These are phyloP conservation scores for Elsinoe ampelina DNA, from an alignment of 2,329 filamentous ascomycete species.

Conservation along the genomic window DNA sequence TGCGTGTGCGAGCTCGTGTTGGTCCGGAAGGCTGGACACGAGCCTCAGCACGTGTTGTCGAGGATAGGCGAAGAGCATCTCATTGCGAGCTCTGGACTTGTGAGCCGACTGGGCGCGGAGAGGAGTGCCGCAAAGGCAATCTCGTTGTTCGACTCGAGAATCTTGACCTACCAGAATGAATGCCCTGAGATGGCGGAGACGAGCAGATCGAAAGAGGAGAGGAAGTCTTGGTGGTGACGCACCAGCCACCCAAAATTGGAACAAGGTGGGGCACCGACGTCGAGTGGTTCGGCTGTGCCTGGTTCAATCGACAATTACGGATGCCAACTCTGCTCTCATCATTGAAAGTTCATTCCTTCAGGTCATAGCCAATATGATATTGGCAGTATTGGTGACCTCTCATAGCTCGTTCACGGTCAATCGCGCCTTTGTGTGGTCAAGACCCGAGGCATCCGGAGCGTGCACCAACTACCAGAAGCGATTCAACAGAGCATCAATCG, in stretches of 20 bases:
- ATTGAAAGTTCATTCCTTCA: not conserved
- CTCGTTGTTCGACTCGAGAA: not conserved
- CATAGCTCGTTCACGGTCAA: not conserved
- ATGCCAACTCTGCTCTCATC: too few relatives aligned
- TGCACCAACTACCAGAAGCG: not conserved
- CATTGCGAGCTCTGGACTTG: not conserved
- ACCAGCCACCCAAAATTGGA: slow-evolving; percentile 7
- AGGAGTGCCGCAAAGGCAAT: not conserved
- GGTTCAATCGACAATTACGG: not conserved
- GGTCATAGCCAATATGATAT: slow-evolving; percentile 9
- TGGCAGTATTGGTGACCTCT: not conserved
- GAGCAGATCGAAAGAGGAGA: not conserved
- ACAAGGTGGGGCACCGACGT: not conserved
- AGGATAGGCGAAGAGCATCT: not conserved
- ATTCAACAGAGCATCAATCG: not conserved
- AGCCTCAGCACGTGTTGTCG: not conserved
- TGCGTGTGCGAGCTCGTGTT: not conserved
- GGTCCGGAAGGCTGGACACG: not conserved
- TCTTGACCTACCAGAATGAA: not conserved
- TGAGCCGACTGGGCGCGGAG: not conserved
- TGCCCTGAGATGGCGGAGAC: not conserved
- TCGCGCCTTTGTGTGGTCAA: not conserved
- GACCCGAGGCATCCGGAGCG: not conserved
- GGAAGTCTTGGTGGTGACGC: slow-evolving; percentile 11
- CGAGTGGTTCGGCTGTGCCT: slow-evolving; percentile 1